Conservation (phyloP, 306 rosid species). For the Oemleria cerasiformis region DNA sequence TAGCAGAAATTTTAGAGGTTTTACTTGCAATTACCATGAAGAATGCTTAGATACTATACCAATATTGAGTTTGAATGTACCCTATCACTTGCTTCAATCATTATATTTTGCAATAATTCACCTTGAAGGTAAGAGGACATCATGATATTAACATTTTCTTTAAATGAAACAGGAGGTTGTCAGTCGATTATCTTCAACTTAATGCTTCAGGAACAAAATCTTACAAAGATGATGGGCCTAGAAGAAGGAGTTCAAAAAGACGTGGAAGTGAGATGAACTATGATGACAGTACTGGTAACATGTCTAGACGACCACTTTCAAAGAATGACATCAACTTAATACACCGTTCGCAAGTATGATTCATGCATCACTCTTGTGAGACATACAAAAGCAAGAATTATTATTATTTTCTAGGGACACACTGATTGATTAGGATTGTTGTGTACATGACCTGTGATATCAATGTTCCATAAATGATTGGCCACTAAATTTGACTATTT, state of each 20-base stretch:
- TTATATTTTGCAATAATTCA: background rate
- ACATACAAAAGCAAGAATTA: background rate
- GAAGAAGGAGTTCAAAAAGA: slow-evolving; percentile 59
- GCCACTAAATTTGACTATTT: slow-evolving; percentile 19
- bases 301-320: slow-evolving; percentile 66
- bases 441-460: slow-evolving; percentile 12
- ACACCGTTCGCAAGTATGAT: slow-evolving; percentile 82
- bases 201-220: slow-evolving; percentile 57
- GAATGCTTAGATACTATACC: background rate
- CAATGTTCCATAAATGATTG: background rate
- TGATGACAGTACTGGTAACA: slow-evolving; percentile 52
- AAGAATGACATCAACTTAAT: slow-evolving; percentile 75
- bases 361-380: slow-evolving; percentile 25
- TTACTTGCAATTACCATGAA: background rate
- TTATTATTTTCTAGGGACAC: background rate
- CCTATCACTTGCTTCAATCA: background rate
- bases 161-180: slow-evolving; percentile 66
- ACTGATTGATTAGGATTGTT: slow-evolving; percentile 10
- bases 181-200: slow-evolving; percentile 86
- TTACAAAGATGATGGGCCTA: slow-evolving; percentile 67
- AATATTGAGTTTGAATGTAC: background rate
- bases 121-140: slow-evolving; percentile 19
- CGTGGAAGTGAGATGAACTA: slow-evolving; percentile 41
- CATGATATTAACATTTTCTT: slow-evolving; percentile 19
- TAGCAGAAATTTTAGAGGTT: background rate